Base-by-base conservation (phyloP, 345 rosid species). In the Euphorbia tirucalli region DNA sequence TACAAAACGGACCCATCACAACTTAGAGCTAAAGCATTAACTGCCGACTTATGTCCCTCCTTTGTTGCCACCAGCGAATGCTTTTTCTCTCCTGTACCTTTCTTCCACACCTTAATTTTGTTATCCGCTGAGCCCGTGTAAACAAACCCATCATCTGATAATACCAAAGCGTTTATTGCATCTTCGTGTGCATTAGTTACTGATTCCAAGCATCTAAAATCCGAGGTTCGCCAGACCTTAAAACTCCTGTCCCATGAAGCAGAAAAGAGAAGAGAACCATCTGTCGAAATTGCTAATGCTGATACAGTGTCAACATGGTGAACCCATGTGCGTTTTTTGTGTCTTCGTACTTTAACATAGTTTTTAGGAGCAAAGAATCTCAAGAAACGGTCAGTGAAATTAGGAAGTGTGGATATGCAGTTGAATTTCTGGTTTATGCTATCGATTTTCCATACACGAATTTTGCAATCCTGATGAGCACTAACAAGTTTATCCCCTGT, bases 71-170 rank as follows among this genome's bases (percentile, higher is more conserved):
- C 81, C 32, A 81, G 22, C 0, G 74, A 58, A 79, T 90, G 88
- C 59, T 35, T 81, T 60, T 83, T 77, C 71, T 71, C 77, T 4
- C 69, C 80, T 5, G 14, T 31, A 7, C 68, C 55, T 50, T 71
- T 84, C 70, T 54, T 82, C 97, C 96, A 92, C 10, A 72, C 85
- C 82, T 85, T 88, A 32, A 92, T 85, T 68, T 71, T 86, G 81
- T 78, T 87, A 78, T 92, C 97, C 3, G 96, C 93, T 3, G 93
- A 90, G 1, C 92, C 88, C 7, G 96, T 88, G 63, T 88, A 89
- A 25, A 88, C 80, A 50, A 80, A 69, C 11, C 90, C 91, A n/a
- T 84, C 90, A 19, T 43, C n/a, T 39, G 91, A 84, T 35, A 80
- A 79, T 16, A 70, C 87, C 11, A 88, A 37, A 0, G 97, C 85